Base-by-base conservation (phyloP, 352 stramenopile species). In the Pythium apleroticum region DNA sequence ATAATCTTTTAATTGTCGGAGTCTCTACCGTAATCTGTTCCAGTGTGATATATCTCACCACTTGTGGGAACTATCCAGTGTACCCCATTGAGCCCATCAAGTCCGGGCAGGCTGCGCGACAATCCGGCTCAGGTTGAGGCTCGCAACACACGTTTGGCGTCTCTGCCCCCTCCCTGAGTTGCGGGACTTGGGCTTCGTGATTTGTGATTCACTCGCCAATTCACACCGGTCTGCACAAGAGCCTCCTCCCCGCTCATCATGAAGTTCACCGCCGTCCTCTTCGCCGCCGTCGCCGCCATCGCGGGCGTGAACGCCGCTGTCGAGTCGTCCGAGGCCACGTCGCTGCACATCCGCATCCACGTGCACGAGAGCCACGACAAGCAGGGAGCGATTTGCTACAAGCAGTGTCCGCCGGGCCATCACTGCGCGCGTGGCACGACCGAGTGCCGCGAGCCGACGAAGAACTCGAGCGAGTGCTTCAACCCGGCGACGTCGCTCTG, bases 351-450 rank as follows among this genome's bases (percentile, higher is more conserved):
- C 45, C 67, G 58, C 37, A 49, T 74, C 17, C 66, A 64, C 66
- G n/a, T 50, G 45, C 30, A 63, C 49, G 46, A 70, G 39, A 15
- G 57, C 20, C 35, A 49, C 11, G 46, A 50, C 27, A 52, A 66
- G 22, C 28, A 50, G 24, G 41, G 24, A 7, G 22, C n/a, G 0
- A 63, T 68, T 31, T 64, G 55, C 62, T 59, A 63, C 53, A 65
- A 65, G 56, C 17, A 57, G n/a, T 83, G 75, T 22, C 53, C 68
- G 0, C 46, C 28, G 11, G 57, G 66, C 39, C 65, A 77, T 52
- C 79, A 75, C 62, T 84, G 76, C 52, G 73, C 77, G 55, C 68
- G 68, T 27, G 67, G 64, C 35, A 66, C 53, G 14, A 52, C 60
- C 31, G 46, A 25, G 30, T 80, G 73, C 31, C 66, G 73, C 28